A percentile compares a stretch with the other conserved stretches of the same genome.
phyloP scores from a whole-genome alignment of 768 basidiomycete genomes.

The Suillus decipiens region DNA sequence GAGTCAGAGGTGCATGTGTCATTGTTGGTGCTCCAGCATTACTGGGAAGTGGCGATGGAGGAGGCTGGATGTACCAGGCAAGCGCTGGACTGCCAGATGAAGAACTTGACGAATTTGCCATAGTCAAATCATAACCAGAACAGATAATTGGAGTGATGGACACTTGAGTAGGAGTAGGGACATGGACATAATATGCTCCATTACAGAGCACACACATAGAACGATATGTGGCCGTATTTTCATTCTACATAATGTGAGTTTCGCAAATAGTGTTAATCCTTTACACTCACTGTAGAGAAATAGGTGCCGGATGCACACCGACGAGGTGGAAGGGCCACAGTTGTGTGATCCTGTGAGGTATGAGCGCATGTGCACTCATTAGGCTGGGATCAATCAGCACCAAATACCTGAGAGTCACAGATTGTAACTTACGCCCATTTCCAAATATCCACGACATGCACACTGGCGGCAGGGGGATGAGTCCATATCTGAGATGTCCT shows the following conservation, averaged over 20 bases:
- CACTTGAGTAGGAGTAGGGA: not conserved
- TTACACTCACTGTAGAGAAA: not conserved
- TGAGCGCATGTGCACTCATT: not conserved
- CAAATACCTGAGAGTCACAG: not conserved
- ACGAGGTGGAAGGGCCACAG: not conserved
- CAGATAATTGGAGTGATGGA: not conserved
- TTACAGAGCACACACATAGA: not conserved
- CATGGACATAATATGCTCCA: constrained; percentile 1
- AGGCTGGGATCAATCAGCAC: not conserved
- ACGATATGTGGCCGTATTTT: not conserved
- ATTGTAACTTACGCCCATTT: not conserved
- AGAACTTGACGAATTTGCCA: not conserved
- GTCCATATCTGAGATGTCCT: not conserved
- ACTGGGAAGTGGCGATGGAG: not conserved
- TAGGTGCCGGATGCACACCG: not conserved
- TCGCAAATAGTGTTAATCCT: not conserved
- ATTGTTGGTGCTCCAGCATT: not conserved
- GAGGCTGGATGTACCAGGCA: not conserved
- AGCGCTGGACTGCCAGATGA: not conserved
- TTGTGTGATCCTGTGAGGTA: not conserved
- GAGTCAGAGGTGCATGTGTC: not conserved
- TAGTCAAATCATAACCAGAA: not conserved
- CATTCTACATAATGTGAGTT: not conserved
- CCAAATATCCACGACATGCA: not conserved
- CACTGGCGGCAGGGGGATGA: not conserved